Base-by-base conservation (phyloP, 2,329 filamentous ascomycete species). In the Colletotrichum sp. region DNA sequence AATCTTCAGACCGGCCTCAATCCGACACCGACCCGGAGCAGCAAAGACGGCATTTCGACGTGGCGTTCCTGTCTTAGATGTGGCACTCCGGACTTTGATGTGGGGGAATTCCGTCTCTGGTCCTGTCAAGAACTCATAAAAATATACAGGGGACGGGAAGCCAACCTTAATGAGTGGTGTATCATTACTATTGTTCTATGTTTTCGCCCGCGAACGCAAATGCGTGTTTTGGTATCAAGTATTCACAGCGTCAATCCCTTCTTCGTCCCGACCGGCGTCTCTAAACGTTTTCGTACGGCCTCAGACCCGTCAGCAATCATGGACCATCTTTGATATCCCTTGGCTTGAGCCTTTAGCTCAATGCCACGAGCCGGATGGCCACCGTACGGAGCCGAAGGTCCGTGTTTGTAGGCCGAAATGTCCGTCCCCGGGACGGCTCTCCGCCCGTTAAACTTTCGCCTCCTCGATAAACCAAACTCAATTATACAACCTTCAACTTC, bases 401-500 rank as follows among this genome's bases (percentile, higher is more conserved):
- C n/a, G 6, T 48, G 43, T 48, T 6, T 6, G 43, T 48, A 3
- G 43, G 43, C 43, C 43, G 43, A 48, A n/a, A 22, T 13, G 10
- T 48, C 43, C 43, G 43, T 61, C 12, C n/a, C 58, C 58, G 18
- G 27, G 10, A n/a, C 58, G 15, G 58, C 28, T 25, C 58, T 30
- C 28, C n/a, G 13, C 32, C 18, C 12, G 25, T 27, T 56, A 34
- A 25, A 34, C 43, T 56, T 56, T 32, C 18, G 30, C n/a, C 10
- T 43, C n/a, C 22, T 15, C 22, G 13, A 27, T 15, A 5, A 27
- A 8, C 48, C 43, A 25, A 66, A 32, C 48, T 61, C 36, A 32
- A 22, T 66, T n/a, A 76, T 12, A 76, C 70, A 7, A 86, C 79
- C 75, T 85, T 86, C 39, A 74, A 78, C 55, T 80, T 83, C 58